Evolutionary conservation across 2,329 filamentous ascomycete species (phyloP).

Genomic region (Fusarium albosuccineum): DNA sequence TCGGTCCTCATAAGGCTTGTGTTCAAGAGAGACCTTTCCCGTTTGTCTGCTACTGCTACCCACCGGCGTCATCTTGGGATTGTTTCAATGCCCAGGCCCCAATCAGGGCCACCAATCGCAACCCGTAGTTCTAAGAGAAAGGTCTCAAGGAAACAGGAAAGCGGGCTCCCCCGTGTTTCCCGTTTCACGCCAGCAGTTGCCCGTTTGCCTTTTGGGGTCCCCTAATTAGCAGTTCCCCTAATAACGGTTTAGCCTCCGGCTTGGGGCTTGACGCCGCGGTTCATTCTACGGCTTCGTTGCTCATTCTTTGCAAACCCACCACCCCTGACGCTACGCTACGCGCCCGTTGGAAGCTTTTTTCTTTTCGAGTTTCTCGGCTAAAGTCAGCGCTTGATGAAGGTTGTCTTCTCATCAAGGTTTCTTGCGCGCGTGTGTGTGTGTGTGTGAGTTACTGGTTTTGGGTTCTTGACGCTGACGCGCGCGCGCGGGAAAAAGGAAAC

Average conservation of each 20-base stretch:
- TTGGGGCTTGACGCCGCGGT: conserved; percentile 14
- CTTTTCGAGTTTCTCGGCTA: conserved; percentile 12
- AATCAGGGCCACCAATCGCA: conserved; percentile 25
- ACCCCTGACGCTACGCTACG: not conserved
- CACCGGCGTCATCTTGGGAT: conserved; percentile 20
- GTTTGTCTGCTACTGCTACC: not conserved
- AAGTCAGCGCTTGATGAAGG: conserved; percentile 8
- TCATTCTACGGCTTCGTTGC: conserved; percentile 2
- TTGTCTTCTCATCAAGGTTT: not conserved
- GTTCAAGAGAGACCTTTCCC: not conserved
- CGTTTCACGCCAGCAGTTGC: conserved; percentile 20
- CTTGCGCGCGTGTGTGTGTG: not conserved
- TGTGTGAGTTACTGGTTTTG: not conserved
- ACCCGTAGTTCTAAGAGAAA: not conserved
- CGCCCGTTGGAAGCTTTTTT: conserved; percentile 1
- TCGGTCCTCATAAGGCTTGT: conserved; percentile 1
- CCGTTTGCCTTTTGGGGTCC: not conserved
- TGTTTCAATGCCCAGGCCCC: conserved; percentile 25
- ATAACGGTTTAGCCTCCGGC: conserved; percentile 5
- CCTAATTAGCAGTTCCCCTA: conserved; percentile 27
- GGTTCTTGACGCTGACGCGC: conserved; percentile 1
- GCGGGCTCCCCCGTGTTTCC: conserved; percentile 36
- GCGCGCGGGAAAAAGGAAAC: conserved; percentile 7
- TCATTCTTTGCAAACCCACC: not conserved
- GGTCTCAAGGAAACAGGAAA: conserved; percentile 30